Conservation (phyloP, 768 basidiomycete genomes). For the Arthromyces matolae region DNA sequence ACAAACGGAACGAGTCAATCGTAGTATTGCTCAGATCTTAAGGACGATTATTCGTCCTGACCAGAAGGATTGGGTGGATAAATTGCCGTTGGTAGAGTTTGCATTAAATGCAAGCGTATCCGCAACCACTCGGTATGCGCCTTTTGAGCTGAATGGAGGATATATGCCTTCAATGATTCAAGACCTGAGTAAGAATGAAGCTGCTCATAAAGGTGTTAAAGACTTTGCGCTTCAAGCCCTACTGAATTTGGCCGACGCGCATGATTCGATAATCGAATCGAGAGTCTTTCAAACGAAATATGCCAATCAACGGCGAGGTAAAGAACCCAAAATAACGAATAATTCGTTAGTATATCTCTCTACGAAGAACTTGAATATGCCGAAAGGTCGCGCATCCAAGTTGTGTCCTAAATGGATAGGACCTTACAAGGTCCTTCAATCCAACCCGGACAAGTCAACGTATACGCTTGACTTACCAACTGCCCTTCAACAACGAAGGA, state of each 20-base stretch:
- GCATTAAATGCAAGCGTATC: constrained; percentile 28
- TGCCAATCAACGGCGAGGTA: not conserved
- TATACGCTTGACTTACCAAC: no score
- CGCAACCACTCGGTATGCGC: constrained; percentile 29
- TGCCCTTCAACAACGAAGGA: no score
- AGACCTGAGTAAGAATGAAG: not conserved
- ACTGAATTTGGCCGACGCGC: not conserved
- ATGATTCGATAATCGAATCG: not conserved
- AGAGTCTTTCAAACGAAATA: not conserved
- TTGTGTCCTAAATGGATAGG: no score
- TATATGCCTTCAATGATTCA: constrained; percentile 19
- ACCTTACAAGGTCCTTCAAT: no score
- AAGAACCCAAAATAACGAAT: not conserved
- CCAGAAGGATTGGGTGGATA: constrained; percentile 25
- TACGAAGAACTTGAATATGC: not conserved
- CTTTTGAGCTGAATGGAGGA: constrained; percentile 25
- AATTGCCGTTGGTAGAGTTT: constrained; percentile 33
- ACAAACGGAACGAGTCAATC: not conserved
- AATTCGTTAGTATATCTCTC: not conserved
- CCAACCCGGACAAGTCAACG: no score
- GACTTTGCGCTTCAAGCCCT: constrained; percentile 16
- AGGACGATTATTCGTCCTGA: not conserved
- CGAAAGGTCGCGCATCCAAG: no score
- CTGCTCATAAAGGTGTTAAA: constrained; percentile 16
- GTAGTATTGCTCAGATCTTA: not conserved